Evolutionary conservation across 345 rosid genomes (phyloP).

Genomic region (Sisymbrium altissimum): DNA sequence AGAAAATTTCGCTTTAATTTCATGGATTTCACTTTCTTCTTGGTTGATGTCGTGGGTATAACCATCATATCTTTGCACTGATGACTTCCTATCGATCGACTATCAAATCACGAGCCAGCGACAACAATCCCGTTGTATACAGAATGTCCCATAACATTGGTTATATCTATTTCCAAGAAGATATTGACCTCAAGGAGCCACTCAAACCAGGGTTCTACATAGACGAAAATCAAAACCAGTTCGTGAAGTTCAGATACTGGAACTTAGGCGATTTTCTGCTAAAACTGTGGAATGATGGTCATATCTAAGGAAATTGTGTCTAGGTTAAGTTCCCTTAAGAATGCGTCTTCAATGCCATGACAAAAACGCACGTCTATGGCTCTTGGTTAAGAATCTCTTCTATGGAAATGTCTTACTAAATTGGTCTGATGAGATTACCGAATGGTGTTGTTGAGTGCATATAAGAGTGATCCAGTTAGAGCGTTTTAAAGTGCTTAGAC

Average conservation of each 20-base stretch:
- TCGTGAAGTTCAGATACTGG: neutral
- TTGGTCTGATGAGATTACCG: neutral
- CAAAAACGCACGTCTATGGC: constrained; percentile 19
- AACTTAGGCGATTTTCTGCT: constrained; percentile 14
- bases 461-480: neutral
- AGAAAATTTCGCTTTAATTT: too few relatives aligned
- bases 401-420: neutral
- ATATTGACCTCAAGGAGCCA: constrained; percentile 21
- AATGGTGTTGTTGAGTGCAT: neutral
- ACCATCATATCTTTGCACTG: neutral
- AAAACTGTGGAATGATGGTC: constrained; percentile 27
- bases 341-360: constrained; percentile 11
- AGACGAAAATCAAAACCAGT: neutral
- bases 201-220: constrained; percentile 14
- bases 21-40: constrained; percentile 18
- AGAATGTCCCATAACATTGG: neutral
- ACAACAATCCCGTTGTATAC: neutral
- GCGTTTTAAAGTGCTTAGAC: constrained; percentile 17
- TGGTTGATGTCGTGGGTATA: neutral
- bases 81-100: neutral
- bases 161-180: neutral
- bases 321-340: neutral
- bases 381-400: constrained; percentile 1
- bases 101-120: neutral
- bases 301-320: neutral